Base-by-base conservation (phyloP, 1,139 yeast genomes). In the Candida sp. region DNA sequence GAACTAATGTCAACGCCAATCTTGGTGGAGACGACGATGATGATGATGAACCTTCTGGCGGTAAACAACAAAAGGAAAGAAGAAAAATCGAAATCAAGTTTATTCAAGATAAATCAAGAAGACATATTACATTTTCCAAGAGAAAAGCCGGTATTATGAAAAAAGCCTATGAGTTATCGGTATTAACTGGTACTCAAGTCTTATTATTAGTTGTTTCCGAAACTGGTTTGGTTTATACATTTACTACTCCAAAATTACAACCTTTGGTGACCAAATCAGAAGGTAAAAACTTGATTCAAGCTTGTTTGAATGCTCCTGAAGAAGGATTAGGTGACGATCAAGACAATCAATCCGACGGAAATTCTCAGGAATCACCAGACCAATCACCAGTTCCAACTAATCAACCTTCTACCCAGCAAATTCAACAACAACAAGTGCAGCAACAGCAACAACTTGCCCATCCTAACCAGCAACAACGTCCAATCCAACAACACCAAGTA, bases 101-200 rank as follows among this genome's bases (percentile, higher is more conserved):
- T 61, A 93, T 93, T 59, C 96, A 91, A 68, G 97, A 93, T 68
- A 93, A 93, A 70, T 88, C 97, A 27, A 84, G 98, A 66, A 89
- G 99, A 61, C 99, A 93, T 68, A 93, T 93, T 56, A 93, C 99
- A 23, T 93, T 93, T 59, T 88, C 97, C 43, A 93, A 93, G 73
- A 87, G 99, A 68, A 91, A 93, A 69, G 98, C 97, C 36, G 99
- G 99, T 52, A 93, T 93, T 58, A 93, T 93, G 99, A 93, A 93
- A 71, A 93, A 86, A 73, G 99, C 99, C 15, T 93, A 93, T 68
- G 99, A 93, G 65, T 77, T 93, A 53, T 85, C 95, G 22, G 98
- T 95, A 41, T 77, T 93, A 55, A 93, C 99, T 7, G 99, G 99
- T 42, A 93, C 98, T 36, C 99, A 93, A 67, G 98, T 93, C 32